Percentiles rank a stretch among this genome's conserved stretches.
These are phyloP conservation scores for Panicum hallii DNA, from an alignment of 202 grass and related monocot species.

Conservation along the genomic window DNA sequence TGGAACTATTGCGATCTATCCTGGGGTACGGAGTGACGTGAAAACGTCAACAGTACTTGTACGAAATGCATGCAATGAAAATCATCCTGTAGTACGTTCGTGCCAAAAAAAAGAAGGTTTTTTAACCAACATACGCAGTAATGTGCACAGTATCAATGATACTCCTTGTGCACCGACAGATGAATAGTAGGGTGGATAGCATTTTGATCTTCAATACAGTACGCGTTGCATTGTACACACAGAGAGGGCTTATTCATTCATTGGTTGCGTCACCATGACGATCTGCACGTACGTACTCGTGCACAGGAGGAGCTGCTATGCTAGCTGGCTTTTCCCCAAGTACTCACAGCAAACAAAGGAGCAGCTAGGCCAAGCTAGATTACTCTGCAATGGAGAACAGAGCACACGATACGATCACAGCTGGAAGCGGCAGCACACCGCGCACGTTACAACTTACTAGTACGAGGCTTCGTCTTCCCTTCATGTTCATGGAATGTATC, in stretches of 20 bases:
- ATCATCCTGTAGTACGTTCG: neutral
- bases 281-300: neutral
- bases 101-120: too few species aligned
- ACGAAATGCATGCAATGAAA: neutral
- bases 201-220: neutral
- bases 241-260: neutral
- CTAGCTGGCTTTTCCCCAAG: neutral
- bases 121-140: neutral
- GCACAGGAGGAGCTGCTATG: neutral
- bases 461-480: neutral
- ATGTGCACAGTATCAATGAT: neutral
- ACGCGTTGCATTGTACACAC: neutral
- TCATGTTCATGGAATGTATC: conserved; percentile 57
- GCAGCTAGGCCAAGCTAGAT: neutral
- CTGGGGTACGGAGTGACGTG: conserved; percentile 13
- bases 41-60: neutral
- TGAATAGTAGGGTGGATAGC: neutral
- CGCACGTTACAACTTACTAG: neutral
- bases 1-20: conserved; percentile 11
- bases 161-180: neutral
- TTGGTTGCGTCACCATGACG: neutral
- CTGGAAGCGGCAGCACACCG: neutral
- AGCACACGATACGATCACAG: neutral
- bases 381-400: neutral
- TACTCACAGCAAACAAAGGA: conserved; percentile 4